Conservation (phyloP, 257 asterid species). For the Mitragyna speciosa region DNA sequence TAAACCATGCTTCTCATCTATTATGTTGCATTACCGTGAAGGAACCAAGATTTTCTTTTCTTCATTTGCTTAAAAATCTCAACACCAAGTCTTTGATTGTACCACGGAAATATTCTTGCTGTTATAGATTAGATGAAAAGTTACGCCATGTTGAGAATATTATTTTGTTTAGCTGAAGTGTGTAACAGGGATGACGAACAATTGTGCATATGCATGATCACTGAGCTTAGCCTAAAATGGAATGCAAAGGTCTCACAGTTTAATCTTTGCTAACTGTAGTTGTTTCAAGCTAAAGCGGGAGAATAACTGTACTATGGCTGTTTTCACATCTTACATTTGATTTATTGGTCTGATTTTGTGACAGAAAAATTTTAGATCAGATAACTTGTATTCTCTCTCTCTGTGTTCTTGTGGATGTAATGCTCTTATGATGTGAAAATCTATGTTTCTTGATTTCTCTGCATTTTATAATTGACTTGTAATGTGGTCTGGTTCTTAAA, state of each 20-base stretch:
- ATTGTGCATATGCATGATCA: background rate
- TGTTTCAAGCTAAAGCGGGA: background rate
- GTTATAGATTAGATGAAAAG: background rate
- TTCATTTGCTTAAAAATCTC: background rate
- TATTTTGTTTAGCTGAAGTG: background rate
- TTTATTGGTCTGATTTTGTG: background rate
- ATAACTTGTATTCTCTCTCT: too few species aligned
- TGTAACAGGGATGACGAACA: background rate
- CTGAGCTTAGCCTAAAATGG: background rate
- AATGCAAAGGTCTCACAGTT: background rate
- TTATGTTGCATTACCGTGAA: background rate
- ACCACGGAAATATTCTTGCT: background rate
- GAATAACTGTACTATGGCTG: background rate
- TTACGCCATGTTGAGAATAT: background rate
- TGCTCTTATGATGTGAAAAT: background rate
- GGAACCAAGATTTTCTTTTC: background rate
- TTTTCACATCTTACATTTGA: background rate
- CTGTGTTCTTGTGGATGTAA: too few species aligned
- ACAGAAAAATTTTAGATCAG: background rate
- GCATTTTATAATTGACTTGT: background rate
- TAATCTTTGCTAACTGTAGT: background rate
- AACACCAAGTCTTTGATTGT: background rate
- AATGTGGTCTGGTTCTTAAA: background rate
- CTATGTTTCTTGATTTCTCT: background rate
- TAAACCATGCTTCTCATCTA: background rate